Percentiles rank a stretch among this genome's conserved stretches.
Evolutionary conservation across 805 yeast species (phyloP).

Genomic region (Dipodascus geniculatus): DNA sequence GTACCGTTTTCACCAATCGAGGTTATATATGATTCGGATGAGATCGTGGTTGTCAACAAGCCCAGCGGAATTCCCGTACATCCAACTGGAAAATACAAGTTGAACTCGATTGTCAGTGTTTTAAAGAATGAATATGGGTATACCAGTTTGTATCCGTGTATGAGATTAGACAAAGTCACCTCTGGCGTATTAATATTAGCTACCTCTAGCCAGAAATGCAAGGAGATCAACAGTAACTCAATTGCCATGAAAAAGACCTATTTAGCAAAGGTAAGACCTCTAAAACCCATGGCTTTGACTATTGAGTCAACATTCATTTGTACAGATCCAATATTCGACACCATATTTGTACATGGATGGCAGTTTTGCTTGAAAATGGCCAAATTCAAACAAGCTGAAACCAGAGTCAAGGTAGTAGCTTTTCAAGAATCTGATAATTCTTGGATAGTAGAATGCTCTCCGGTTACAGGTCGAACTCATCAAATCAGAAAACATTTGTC

Average conservation of each 20-base stretch:
- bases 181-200: conserved; percentile 82
- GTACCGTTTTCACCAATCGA: conserved; percentile 45
- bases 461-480: conserved; percentile 87
- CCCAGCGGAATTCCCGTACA: conserved; percentile 95
- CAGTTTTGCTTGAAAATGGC: conserved; percentile 1
- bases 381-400: conserved; percentile 45
- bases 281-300: conserved; percentile 14
- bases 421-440: conserved; percentile 35
- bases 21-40: conserved; percentile 63
- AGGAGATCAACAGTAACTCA: conserved; percentile 40
- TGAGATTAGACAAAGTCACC: conserved; percentile 71
- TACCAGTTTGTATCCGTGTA: conserved; percentile 58
- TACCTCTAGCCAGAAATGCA: conserved; percentile 60
- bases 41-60: conserved; percentile 74
- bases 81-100: conserved; percentile 79
- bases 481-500: conserved; percentile 90
- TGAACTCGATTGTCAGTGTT: conserved; percentile 68
- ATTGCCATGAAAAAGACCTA: conserved; percentile 66
- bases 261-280: conserved; percentile 70
- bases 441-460: conserved; percentile 66
- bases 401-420: conserved; percentile 42
- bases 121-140: conserved; percentile 51
- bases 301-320: conserved; percentile 33
- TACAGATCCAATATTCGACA: conserved; percentile 49
- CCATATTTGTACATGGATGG: conserved; percentile 54